phyloP scores from a whole-genome alignment of 2,329 filamentous ascomycete genomes.

The Hyphodiscus sp. region DNA sequence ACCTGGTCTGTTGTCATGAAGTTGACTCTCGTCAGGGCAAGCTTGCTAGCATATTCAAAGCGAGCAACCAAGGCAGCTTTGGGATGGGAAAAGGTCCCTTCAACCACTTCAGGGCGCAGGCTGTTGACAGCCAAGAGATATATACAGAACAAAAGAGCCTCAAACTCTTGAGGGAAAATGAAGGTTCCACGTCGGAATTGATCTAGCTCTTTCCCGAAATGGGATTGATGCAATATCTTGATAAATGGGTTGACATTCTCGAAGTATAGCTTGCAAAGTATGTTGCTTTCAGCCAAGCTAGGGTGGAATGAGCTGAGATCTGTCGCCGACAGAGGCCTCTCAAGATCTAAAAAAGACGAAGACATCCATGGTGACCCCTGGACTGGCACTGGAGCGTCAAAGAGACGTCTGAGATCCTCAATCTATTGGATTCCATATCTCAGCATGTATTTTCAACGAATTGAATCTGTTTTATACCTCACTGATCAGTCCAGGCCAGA shows the following conservation, averaged over 20 bases:
- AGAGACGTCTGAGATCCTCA: slow-evolving; percentile 17
- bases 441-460: neutral
- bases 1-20: slow-evolving; percentile 16
- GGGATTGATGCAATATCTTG: slow-evolving; percentile 60
- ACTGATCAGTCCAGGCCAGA: slow-evolving; percentile 15
- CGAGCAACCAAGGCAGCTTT: slow-evolving; percentile 9
- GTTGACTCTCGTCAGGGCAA: slow-evolving; percentile 13
- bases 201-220: slow-evolving; percentile 54
- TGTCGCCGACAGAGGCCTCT: neutral
- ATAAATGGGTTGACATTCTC: slow-evolving; percentile 62
- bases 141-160: slow-evolving; percentile 61
- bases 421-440: slow-evolving; percentile 4
- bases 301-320: slow-evolving; percentile 7
- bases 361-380: slow-evolving; percentile 8
- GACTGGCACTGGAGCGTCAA: slow-evolving; percentile 3
- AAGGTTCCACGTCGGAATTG: slow-evolving; percentile 43
- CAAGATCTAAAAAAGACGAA: slow-evolving; percentile 1
- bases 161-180: slow-evolving; percentile 41
- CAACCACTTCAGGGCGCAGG: slow-evolving; percentile 46
- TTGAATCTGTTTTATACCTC: slow-evolving; percentile 9
- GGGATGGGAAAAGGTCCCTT: slow-evolving; percentile 16
- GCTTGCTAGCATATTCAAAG: slow-evolving; percentile 9
- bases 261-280: slow-evolving; percentile 64
- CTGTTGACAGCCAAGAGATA: slow-evolving; percentile 53
- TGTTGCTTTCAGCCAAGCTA: slow-evolving; percentile 31